Conservation (phyloP, 352 stramenopile species). For the Pythium chondricola region DNA sequence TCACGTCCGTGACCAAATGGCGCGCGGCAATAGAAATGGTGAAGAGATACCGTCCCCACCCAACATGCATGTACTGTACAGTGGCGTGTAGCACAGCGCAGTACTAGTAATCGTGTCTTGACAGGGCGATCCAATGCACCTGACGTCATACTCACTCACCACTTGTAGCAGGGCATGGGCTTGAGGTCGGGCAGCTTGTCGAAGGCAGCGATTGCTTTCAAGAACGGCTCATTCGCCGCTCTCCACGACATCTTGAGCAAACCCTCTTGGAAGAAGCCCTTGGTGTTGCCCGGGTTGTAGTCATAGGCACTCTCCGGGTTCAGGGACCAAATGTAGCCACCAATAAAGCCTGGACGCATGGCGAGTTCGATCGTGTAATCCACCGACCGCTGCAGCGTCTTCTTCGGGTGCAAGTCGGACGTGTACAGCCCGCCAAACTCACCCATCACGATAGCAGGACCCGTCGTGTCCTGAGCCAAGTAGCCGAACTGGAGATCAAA, state of each 20-base stretch:
- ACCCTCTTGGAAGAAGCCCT: conserved; percentile 35
- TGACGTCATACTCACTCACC: neutral
- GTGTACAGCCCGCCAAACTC: conserved; percentile 64
- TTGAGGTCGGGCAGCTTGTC: conserved; percentile 36
- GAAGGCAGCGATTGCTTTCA: conserved; percentile 33
- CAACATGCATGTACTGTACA: too few species aligned
- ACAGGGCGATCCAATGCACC: neutral
- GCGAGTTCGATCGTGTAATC: conserved; percentile 49
- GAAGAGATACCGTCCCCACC: too few species aligned
- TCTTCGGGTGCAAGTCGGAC: conserved; percentile 35
- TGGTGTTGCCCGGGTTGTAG: conserved; percentile 34
- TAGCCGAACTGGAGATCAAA: conserved; percentile 22
- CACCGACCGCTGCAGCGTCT: conserved; percentile 45
- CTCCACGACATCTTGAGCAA: conserved; percentile 46
- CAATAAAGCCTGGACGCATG: conserved; percentile 29
- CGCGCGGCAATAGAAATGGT: too few species aligned
- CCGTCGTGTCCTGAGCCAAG: conserved; percentile 16
- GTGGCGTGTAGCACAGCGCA: too few species aligned
- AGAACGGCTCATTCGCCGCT: conserved; percentile 39
- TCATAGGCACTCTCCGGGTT: conserved; percentile 62
- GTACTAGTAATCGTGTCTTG: too few species aligned
- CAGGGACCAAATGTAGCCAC: conserved; percentile 65
- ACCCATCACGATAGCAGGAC: conserved; percentile 43
- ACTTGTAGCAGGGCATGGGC: conserved; percentile 38
- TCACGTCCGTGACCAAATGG: too few species aligned